These are phyloP conservation scores for Lactarius psammicola DNA, from an alignment of 768 basidiomycete species.

Conservation along the genomic window DNA sequence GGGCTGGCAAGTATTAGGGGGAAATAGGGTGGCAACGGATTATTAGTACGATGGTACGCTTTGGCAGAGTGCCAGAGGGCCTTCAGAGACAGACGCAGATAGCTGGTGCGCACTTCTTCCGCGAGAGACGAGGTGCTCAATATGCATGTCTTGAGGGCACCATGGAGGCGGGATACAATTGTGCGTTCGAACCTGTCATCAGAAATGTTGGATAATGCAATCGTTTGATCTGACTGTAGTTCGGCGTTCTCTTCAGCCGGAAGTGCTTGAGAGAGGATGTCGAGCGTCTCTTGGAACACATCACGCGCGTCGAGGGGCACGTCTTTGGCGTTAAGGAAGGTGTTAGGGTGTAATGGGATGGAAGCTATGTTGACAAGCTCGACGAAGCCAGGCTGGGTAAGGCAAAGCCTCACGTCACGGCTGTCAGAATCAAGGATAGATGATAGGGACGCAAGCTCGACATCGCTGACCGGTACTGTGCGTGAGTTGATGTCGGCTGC, in stretches of 20 bases:
- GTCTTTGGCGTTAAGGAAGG: background rate
- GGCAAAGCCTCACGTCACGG: background rate
- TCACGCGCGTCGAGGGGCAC: background rate
- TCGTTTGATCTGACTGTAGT: background rate
- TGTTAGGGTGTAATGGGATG: background rate
- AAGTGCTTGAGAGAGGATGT: background rate
- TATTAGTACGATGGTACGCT: background rate
- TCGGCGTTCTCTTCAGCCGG: background rate
- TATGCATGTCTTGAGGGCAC: background rate
- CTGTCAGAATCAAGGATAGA: background rate
- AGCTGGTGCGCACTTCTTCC: background rate
- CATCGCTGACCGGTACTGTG: no score
- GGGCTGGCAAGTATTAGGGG: background rate
- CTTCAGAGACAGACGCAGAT: background rate
- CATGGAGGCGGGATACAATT: background rate
- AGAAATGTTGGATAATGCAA: background rate
- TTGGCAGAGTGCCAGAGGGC: background rate
- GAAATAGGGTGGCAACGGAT: background rate
- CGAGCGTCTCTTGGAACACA: background rate
- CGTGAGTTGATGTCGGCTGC: background rate
- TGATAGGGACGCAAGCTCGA: no score
- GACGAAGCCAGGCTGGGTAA: background rate
- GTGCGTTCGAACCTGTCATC: background rate
- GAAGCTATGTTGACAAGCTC: background rate
- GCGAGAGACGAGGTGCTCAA: background rate